These are phyloP conservation scores for Selaginella tamariscina DNA, from an alignment of 75 land plant species.

Conservation along the genomic window DNA sequence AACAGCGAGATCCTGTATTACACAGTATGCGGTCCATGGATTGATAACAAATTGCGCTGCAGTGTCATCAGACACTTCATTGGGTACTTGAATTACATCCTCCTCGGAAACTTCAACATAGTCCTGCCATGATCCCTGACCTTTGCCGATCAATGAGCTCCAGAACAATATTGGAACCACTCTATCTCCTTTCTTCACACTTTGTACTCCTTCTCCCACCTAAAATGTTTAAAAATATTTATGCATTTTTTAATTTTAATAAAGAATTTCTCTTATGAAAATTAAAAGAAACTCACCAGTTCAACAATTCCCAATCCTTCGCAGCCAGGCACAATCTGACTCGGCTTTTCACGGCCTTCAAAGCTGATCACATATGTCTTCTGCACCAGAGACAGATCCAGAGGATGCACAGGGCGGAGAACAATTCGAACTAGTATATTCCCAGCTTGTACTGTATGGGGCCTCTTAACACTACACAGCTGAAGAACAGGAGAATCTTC, in stretches of 20 bases:
- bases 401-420: constrained; percentile 15
- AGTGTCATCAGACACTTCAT: constrained; percentile 20
- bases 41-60: constrained; percentile 38
- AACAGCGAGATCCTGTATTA: constrained; percentile 21
- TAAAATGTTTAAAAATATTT: not conserved
- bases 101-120: constrained; percentile 29
- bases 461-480: not conserved
- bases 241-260: not conserved
- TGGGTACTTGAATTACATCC: constrained; percentile 25
- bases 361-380: constrained; percentile 5
- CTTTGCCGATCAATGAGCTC: constrained; percentile 24
- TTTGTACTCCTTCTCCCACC: constrained; percentile 33
- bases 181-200: constrained; percentile 20
- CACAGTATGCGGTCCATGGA: constrained; percentile 35
- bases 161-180: constrained; percentile 27
- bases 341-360: not conserved
- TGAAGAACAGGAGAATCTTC: not conserved
- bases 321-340: constrained; percentile 17
- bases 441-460: not conserved
- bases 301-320: constrained; percentile 14
- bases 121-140: constrained; percentile 36
- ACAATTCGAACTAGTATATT: constrained; percentile 15
- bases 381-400: constrained; percentile 15
- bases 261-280: not conserved
- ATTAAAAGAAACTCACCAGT: not conserved